Conservation (phyloP, 148 eudicot genomes). For the Rhododendron molle region DNA sequence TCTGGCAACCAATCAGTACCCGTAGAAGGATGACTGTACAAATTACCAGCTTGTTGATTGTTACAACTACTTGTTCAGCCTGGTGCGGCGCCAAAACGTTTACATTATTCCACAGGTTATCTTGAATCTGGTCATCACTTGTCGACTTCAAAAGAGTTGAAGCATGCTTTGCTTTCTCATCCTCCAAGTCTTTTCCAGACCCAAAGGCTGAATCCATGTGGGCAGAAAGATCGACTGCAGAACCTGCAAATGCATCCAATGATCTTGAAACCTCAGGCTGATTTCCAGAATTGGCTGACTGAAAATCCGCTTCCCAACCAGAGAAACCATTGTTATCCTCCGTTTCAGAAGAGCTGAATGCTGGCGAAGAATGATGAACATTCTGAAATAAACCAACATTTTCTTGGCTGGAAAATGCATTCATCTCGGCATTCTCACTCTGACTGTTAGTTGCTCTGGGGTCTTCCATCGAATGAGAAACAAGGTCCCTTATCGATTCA, state of each 20-base stretch:
- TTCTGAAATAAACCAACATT: constrained; percentile 35
- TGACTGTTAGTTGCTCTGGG: constrained; percentile 18
- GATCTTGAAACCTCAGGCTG: constrained; percentile 18
- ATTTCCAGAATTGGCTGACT: constrained; percentile 36
- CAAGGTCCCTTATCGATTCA: neutral
- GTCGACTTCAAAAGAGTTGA: constrained; percentile 19
- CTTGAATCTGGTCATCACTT: constrained; percentile 21
- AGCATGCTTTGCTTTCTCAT: constrained; percentile 19
- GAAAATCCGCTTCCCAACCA: constrained; percentile 90
- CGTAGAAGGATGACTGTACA: constrained; percentile 20
- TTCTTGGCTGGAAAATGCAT: constrained; percentile 28
- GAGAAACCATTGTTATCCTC: constrained; percentile 32
- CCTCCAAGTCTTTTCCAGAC: constrained; percentile 20
- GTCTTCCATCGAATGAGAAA: constrained; percentile 21
- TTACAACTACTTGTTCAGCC: constrained; percentile 27
- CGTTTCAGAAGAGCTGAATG: constrained; percentile 27
- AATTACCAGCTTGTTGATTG: constrained; percentile 11
- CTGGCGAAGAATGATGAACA: constrained; percentile 25
- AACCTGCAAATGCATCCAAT: constrained; percentile 11
- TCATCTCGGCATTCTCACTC: constrained; percentile 18
- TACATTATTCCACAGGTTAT: constrained; percentile 26
- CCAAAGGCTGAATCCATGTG: constrained; percentile 43
- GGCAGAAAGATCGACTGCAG: constrained; percentile 33
- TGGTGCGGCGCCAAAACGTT: constrained; percentile 16
- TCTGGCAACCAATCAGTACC: constrained; percentile 36